Percentiles rank a stretch among this genome's conserved stretches.
Conservation (phyloP, 768 basidiomycete genomes). For the Guyanaporus albipodus region DNA sequence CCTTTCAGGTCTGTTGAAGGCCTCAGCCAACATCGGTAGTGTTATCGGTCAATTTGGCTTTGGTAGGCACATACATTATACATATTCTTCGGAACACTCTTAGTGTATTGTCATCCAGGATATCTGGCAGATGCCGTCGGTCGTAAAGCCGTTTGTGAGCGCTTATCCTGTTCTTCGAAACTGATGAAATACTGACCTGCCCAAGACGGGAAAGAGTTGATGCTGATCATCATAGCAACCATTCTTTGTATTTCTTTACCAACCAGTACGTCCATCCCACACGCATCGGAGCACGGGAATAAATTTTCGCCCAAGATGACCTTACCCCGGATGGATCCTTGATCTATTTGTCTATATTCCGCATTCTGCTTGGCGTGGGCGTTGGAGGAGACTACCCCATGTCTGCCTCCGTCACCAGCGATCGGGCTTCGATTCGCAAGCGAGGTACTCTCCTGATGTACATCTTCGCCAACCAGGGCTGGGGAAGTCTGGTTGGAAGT, state of each 20-base stretch:
- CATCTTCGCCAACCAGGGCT: conserved; percentile 75
- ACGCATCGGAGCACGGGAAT: neutral
- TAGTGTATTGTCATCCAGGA: conserved; percentile 31
- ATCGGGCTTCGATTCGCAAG: conserved; percentile 60
- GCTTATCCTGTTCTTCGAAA: neutral
- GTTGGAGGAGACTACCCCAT: conserved; percentile 81
- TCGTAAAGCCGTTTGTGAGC: conserved; percentile 61
- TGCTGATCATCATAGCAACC: conserved; percentile 76
- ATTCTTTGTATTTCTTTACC: conserved; percentile 66
- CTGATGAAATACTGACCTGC: conserved; percentile 1
- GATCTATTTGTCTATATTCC: conserved; percentile 62
- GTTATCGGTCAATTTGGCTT: conserved; percentile 68
- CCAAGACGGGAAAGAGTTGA: conserved; percentile 71
- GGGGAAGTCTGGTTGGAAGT: conserved; percentile 66
- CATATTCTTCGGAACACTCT: neutral
- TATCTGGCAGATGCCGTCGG: conserved; percentile 65
- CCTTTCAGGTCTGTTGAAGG: conserved; percentile 61
- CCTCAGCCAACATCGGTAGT: conserved; percentile 66
- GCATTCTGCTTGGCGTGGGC: conserved; percentile 72
- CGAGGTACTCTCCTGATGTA: conserved; percentile 74
- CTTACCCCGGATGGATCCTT: conserved; percentile 49
- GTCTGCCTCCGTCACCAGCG: conserved; percentile 65
- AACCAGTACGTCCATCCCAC: conserved; percentile 38
- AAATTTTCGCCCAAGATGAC: conserved; percentile 30
- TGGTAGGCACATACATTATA: conserved; percentile 33